phyloP scores from a whole-genome alignment of 2,329 filamentous ascomycete species.

The Cryphonectria carpinicola region DNA sequence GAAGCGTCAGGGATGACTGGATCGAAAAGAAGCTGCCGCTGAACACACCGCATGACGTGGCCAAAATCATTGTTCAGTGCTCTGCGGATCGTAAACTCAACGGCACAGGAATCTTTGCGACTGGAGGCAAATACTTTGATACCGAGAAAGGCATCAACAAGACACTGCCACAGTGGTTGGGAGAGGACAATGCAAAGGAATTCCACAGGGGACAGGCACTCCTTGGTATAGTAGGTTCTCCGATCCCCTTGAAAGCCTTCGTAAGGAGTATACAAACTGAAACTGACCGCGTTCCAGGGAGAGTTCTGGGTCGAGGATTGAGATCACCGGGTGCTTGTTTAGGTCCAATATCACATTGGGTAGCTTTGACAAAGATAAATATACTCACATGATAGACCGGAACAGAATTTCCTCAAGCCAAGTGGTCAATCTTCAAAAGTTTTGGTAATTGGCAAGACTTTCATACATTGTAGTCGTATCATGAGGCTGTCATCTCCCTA shows the following conservation, averaged over 20 bases:
- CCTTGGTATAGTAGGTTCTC: constrained; percentile 32
- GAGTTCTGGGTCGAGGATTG: constrained; percentile 13
- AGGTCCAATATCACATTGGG: background rate
- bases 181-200: constrained; percentile 32
- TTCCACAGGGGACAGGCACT: constrained; percentile 32
- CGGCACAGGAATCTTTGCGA: constrained; percentile 35
- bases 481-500: background rate
- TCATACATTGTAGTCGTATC: background rate
- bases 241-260: background rate
- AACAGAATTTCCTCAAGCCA: too few relatives aligned
- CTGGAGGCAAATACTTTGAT: constrained; percentile 35
- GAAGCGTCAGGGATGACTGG: constrained; percentile 44
- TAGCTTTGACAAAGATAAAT: background rate
- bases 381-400: background rate
- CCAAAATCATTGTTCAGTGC: constrained; percentile 44
- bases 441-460: background rate
- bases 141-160: constrained; percentile 35
- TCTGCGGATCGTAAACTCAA: constrained; percentile 39
- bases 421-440: too few relatives aligned
- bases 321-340: background rate
- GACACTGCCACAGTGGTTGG: constrained; percentile 36
- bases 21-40: constrained; percentile 42
- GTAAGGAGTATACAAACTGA: background rate
- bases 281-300: background rate
- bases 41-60: constrained; percentile 48